phyloP scores from a whole-genome alignment of 495 filamentous ascomycete genomes.

The Choiromyces venosus region DNA sequence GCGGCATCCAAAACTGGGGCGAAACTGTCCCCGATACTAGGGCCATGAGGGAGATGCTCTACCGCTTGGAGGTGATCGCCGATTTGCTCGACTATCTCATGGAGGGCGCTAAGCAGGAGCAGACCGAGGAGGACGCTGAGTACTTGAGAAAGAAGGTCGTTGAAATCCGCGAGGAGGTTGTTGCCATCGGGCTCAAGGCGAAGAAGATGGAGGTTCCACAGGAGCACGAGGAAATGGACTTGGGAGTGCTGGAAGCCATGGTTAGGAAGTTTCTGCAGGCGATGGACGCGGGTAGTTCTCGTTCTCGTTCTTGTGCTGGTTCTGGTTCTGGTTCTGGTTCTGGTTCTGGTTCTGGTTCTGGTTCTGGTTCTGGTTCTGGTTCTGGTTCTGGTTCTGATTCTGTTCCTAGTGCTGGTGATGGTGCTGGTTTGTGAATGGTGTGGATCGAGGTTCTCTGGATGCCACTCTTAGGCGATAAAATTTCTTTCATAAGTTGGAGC shows the following conservation, averaged over 20 bases:
- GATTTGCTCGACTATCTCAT: background rate
- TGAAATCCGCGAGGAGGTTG: background rate
- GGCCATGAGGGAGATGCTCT: background rate
- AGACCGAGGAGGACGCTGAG: accelerated
- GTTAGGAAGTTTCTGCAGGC: background rate
- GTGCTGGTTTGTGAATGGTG: background rate
- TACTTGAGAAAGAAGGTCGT: background rate
- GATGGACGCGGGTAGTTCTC: no score
- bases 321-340: no score
- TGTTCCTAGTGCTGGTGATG: no score
- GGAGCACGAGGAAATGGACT: background rate
- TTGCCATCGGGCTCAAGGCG: background rate
- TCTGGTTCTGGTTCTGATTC: no score
- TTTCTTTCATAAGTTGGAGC: background rate
- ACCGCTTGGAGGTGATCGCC: background rate
- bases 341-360: no score
- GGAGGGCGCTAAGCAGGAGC: background rate
- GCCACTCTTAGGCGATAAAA: background rate
- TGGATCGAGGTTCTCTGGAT: background rate
- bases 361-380: no score
- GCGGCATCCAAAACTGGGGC: background rate
- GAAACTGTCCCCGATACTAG: background rate
- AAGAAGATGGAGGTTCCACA: background rate
- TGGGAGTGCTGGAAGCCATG: background rate
- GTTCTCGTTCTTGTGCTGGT: no score